Evolutionary conservation across 2,329 filamentous ascomycete genomes (phyloP).

Genomic region (Ophiostoma pallidulum): DNA sequence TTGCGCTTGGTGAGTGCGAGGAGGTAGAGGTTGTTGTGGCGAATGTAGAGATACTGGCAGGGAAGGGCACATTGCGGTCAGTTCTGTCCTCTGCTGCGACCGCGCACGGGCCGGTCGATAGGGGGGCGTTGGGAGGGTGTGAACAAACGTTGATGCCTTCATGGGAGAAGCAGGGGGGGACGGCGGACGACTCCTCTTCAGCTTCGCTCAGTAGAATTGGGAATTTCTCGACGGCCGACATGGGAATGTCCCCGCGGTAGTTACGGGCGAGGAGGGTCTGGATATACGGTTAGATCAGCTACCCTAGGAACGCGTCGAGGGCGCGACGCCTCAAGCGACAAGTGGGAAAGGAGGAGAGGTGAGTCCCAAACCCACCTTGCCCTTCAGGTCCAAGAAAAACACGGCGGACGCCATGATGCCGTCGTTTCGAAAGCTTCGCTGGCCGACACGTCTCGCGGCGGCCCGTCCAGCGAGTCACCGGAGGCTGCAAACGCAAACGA

Average conservation of each 20-base stretch:
- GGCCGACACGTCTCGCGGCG: background rate
- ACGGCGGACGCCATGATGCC: slow-evolving; percentile 83
- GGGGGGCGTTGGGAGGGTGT: no score
- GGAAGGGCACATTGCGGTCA: no score
- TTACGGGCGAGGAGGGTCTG: slow-evolving; percentile 97
- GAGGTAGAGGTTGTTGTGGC: slow-evolving; percentile 98
- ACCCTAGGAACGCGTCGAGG: background rate
- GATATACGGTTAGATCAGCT: background rate
- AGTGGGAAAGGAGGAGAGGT: background rate
- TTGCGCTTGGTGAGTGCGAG: slow-evolving; percentile 97
- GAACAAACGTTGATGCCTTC: slow-evolving; percentile 78
- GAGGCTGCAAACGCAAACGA: background rate
- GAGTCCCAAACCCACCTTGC: slow-evolving; percentile 72
- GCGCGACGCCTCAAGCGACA: no score
- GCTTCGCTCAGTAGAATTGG: slow-evolving; percentile 92
- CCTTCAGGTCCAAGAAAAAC: slow-evolving; percentile 99
- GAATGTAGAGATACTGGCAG: slow-evolving; percentile 87
- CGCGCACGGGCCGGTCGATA: no score
- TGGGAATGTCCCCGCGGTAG: slow-evolving; percentile 96
- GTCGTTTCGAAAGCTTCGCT: background rate
- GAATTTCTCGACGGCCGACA: slow-evolving; percentile 98
- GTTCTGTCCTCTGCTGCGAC: no score
- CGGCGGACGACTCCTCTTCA: slow-evolving; percentile 96
- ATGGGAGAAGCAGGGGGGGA: slow-evolving; percentile 94
- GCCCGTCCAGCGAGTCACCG: slow-evolving; percentile 1